A percentile compares a stretch with the other conserved stretches of the same genome.
phyloP scores from a whole-genome alignment of 2,329 filamentous ascomycete genomes.

The Fragosphaeria purpurea region DNA sequence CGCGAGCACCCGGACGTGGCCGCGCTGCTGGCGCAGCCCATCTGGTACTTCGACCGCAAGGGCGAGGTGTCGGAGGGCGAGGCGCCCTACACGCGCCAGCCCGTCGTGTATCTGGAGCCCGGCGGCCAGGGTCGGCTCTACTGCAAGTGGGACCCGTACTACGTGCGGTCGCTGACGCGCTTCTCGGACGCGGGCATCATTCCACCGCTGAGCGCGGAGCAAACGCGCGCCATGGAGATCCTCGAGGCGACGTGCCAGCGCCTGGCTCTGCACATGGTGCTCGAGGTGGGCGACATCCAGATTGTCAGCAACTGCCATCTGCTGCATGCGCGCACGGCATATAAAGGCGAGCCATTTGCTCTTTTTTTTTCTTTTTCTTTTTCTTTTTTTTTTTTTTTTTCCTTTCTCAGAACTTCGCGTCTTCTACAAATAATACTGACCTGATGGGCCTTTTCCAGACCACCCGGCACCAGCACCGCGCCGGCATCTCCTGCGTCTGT shows the following conservation, averaged over 20 bases:
- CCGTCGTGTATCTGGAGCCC: conserved; percentile 68
- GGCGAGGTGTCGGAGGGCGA: conserved; percentile 68
- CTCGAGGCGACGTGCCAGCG: conserved; percentile 68
- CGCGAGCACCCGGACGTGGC: conserved; percentile 67
- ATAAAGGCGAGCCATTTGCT: conserved; percentile 39
- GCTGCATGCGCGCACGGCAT: conserved; percentile 71
- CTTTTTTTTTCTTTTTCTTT: background rate
- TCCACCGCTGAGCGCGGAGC: conserved; percentile 59
- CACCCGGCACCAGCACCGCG: conserved; percentile 56
- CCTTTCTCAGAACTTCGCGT: background rate
- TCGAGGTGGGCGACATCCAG: conserved; percentile 82
- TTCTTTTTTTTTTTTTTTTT: background rate
- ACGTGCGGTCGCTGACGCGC: conserved; percentile 62
- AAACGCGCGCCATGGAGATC: conserved; percentile 56
- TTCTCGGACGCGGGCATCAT: conserved; percentile 67
- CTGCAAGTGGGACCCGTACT: conserved; percentile 88
- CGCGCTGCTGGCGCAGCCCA: conserved; percentile 61
- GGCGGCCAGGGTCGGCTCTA: conserved; percentile 58
- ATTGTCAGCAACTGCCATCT: conserved; percentile 75
- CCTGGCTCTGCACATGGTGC: conserved; percentile 70
- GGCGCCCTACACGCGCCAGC: conserved; percentile 61
- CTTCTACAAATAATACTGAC: too few species aligned
- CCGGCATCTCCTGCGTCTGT: conserved; percentile 72
- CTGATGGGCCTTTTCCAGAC: conserved; percentile 19
- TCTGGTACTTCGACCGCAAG: conserved; percentile 91